Conservation (phyloP, 2,329 filamentous ascomycete species). For the Nothophaeocryptopus gaeumannii region DNA sequence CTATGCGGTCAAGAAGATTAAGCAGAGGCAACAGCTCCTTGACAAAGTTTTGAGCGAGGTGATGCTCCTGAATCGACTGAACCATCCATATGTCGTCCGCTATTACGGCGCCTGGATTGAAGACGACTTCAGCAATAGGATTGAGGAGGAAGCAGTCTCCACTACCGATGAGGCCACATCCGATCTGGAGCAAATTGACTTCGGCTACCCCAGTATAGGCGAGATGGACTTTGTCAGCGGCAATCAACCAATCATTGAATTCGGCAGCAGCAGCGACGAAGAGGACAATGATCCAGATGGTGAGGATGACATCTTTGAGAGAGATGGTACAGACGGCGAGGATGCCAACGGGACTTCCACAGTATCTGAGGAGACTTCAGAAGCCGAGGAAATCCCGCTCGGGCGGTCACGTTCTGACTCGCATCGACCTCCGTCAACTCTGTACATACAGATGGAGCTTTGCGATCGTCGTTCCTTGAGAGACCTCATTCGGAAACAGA, state of each 20-base stretch:
- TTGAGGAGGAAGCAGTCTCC: constrained; percentile 24
- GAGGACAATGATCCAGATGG: constrained; percentile 55
- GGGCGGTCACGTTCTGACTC: constrained; percentile 48
- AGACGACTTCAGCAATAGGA: constrained; percentile 46
- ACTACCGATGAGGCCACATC: constrained; percentile 26
- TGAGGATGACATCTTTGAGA: constrained; percentile 41
- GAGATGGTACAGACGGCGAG: constrained; percentile 11
- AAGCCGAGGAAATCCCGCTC: constrained; percentile 22
- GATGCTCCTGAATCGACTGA: constrained; percentile 83
- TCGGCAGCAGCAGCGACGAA: constrained; percentile 58
- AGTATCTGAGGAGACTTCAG: constrained; percentile 7
- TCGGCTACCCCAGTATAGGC: constrained; percentile 63
- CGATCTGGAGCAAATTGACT: constrained; percentile 59
- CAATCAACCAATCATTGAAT: constrained; percentile 73
- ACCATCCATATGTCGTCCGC: constrained; percentile 81
- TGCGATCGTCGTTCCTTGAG: constrained; percentile 91
- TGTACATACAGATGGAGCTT: constrained; percentile 99
- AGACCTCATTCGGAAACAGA: constrained; percentile 74
- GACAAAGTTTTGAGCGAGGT: constrained; percentile 84
- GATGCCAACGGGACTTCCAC: constrained; percentile 33
- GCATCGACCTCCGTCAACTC: constrained; percentile 61
- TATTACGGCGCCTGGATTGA: constrained; percentile 97
- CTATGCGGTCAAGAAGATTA: constrained; percentile 97
- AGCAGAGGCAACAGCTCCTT: constrained; percentile 67
- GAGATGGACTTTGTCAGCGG: constrained; percentile 94